Conservation (phyloP, 306 rosid species). For the Prunus kanzakura region DNA sequence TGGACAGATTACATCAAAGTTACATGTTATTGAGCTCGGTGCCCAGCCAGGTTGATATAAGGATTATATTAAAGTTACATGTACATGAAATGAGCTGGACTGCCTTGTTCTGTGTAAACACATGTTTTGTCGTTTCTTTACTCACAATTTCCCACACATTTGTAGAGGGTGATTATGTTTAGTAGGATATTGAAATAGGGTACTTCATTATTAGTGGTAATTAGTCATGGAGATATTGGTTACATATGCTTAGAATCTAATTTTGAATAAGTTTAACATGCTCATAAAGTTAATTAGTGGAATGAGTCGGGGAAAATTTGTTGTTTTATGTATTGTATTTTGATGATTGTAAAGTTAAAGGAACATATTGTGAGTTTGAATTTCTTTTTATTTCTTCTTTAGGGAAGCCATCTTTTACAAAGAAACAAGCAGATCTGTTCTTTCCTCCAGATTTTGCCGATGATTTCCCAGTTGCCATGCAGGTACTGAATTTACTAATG, state of each 20-base stretch:
- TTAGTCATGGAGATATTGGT: neutral
- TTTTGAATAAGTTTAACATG: neutral
- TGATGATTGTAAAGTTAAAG: neutral
- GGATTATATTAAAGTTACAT: neutral
- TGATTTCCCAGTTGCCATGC: constrained; percentile 99
- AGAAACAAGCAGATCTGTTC: constrained; percentile 98
- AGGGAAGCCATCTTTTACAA: constrained; percentile 95
- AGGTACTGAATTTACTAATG: constrained; percentile 49
- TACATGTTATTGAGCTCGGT: constrained; percentile 95
- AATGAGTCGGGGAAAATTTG: neutral
- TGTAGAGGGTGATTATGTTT: constrained; percentile 13
- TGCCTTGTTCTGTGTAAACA: neutral
- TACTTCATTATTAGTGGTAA: neutral
- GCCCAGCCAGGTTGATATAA: constrained; percentile 85
- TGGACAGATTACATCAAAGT: constrained; percentile 87
- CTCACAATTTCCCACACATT: neutral
- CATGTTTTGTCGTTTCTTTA: neutral
- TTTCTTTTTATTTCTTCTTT: constrained; percentile 16
- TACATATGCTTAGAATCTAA: neutral
- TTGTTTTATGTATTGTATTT: neutral
- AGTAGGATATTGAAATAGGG: neutral
- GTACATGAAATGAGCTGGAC: neutral
- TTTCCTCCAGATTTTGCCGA: constrained; percentile 99
- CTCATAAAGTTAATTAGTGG: neutral
- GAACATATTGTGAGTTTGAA: neutral